Base-by-base conservation (phyloP, 148 eudicot genomes). In the Vaccinium corymbosum region DNA sequence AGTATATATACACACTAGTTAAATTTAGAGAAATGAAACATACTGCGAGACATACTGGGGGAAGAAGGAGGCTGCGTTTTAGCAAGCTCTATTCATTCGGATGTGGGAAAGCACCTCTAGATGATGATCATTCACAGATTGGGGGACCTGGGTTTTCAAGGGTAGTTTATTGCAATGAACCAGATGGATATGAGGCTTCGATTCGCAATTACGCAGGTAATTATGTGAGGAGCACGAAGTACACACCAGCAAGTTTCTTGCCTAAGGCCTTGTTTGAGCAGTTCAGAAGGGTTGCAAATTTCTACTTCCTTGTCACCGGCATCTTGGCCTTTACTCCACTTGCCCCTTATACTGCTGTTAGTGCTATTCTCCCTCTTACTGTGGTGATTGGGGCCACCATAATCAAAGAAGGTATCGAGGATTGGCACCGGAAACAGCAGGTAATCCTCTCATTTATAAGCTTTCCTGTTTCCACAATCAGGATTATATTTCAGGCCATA, bases 251-350 rank as follows among this genome's bases (percentile, higher is more conserved):
- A 61, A 91, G 92, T 85, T 97, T 97, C 87, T 64, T 97, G 5
- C 99, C 98, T 7, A 97, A 97, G 85, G 87, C 98, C 8, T 91
- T 97, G 93, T 95, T 92, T 92, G 99, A 97, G 90, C 99, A 97
- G 91, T 97, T 97, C 84, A 92, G 99, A 72, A 97, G 99, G 83
- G 99, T 97, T 68, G 99, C 99, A 51, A 97, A 97, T 75, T 97
- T 97, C 83, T 97, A 77, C 86, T 97, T 97, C 84, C 98, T 97
- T 81, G 96, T 94, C 25, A 85, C 86, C 61, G 97, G 95, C 14
- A 84, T 93, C 27, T 76, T 97, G 84, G 85, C 98, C 10, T 95
- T 97, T 84, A 93, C 99, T 25, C 83, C 89, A 0, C 90, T 97
- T 15, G 92, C 98, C 20, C 99, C 99, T 87, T 97, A 93, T 82